phyloP scores from a whole-genome alignment of 139 green algal genomes.

The Pycnococcus provasolii region DNA sequence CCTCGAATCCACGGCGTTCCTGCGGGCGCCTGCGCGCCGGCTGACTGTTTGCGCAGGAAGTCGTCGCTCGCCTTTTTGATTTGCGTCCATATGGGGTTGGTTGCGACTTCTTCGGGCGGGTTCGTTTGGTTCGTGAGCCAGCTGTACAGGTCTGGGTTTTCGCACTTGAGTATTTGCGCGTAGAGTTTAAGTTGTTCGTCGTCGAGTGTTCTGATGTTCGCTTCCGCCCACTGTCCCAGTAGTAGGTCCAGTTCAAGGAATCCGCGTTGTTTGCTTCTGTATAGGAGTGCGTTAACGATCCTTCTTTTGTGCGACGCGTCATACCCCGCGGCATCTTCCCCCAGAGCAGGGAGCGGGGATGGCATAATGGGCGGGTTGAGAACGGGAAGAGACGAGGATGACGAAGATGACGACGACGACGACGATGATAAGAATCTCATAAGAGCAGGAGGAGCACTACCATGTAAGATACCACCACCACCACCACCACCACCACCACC shows the following conservation, averaged over 20 bases:
- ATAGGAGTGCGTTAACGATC: constrained; percentile 56
- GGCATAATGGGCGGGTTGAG: too few species aligned
- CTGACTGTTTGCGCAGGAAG: constrained; percentile 35
- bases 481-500: too few species aligned
- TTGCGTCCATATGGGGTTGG: constrained; percentile 31
- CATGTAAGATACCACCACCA: too few species aligned
- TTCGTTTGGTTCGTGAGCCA: constrained; percentile 60
- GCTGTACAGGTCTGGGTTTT: constrained; percentile 78
- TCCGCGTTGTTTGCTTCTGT: constrained; percentile 63
- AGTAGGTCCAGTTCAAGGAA: constrained; percentile 78
- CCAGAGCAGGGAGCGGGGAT: too few species aligned
- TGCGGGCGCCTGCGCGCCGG: constrained; percentile 23
- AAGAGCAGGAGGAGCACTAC: too few species aligned
- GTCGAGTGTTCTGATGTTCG: constrained; percentile 42
- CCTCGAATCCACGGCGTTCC: constrained; percentile 52
- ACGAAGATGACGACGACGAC: too few species aligned
- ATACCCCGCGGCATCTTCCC: neutral
- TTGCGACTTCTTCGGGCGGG: constrained; percentile 35
- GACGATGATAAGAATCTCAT: too few species aligned
- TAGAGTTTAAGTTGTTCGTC: constrained; percentile 38
- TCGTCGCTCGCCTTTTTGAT: constrained; percentile 33
- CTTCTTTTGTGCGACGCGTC: neutral
- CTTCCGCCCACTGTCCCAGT: constrained; percentile 63
- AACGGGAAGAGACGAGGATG: too few species aligned
- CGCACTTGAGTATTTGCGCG: constrained; percentile 43